A percentile compares a stretch with the other conserved stretches of the same genome.
Conservation (phyloP, 108 stramenopile genomes). For the Fragilaria crotonensis region DNA sequence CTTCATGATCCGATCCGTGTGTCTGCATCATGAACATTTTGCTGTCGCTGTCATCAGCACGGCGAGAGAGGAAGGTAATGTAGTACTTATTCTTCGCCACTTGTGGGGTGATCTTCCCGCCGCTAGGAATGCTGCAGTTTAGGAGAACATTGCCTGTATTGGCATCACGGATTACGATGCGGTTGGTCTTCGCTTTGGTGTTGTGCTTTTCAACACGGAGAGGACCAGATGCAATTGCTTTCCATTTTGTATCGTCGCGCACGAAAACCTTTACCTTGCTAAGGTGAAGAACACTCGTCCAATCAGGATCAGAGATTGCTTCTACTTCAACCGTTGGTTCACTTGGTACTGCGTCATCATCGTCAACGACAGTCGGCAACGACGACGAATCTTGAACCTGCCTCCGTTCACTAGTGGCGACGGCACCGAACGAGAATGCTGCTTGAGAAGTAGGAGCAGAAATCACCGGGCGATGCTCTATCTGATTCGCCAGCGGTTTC, state of each 20-base stretch:
- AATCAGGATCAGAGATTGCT: neutral
- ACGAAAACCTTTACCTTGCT: neutral
- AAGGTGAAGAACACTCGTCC: neutral
- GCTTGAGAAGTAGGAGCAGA: too few species aligned
- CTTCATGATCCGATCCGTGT: neutral
- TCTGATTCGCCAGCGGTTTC: neutral
- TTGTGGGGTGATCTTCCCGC: neutral
- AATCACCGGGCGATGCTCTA: too few species aligned
- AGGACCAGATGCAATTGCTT: neutral
- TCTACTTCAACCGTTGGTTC: neutral
- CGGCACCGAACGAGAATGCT: neutral
- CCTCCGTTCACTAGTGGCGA: neutral
- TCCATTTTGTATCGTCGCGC: neutral
- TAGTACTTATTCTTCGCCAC: neutral
- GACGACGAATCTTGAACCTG: neutral
- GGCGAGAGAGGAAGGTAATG: neutral
- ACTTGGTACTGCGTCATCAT: neutral
- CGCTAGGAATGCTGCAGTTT: neutral
- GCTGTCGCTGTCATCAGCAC: neutral
- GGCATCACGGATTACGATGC: neutral
- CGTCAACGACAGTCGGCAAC: neutral
- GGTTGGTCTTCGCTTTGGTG: neutral
- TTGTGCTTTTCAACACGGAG: neutral
- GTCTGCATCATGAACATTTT: neutral
- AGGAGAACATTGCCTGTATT: neutral